These are phyloP conservation scores for Didymella arachidicola DNA, from an alignment of 2,329 filamentous ascomycete genomes.

Conservation along the genomic window DNA sequence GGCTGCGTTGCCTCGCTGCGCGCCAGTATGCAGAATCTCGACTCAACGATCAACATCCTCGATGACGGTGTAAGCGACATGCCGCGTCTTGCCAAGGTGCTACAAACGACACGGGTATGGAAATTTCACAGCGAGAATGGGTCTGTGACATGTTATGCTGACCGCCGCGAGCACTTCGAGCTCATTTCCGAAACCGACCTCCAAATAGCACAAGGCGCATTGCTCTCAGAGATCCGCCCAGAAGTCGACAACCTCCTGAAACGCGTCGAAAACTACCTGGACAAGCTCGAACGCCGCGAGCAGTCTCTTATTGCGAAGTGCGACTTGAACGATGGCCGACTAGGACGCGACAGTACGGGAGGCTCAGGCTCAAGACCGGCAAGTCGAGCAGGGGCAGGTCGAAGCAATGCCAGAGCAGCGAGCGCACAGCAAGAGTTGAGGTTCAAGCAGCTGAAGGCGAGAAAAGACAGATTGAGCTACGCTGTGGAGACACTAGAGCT, in stretches of 20 bases:
- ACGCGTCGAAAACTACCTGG: slow-evolving; percentile 82
- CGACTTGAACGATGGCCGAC: slow-evolving; percentile 80
- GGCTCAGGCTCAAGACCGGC: slow-evolving; percentile 35
- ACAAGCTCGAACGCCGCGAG: slow-evolving; percentile 82
- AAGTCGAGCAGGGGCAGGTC: slow-evolving; percentile 33
- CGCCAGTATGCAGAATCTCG: slow-evolving; percentile 67
- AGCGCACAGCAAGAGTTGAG: slow-evolving; percentile 62
- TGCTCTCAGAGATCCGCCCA: slow-evolving; percentile 89
- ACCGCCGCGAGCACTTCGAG: slow-evolving; percentile 77
- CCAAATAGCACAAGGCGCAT: slow-evolving; percentile 79
- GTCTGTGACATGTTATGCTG: neutral
- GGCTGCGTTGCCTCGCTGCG: slow-evolving; percentile 68
- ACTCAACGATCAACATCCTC: slow-evolving; percentile 69
- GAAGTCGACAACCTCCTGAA: slow-evolving; percentile 80
- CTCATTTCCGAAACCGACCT: slow-evolving; percentile 86
- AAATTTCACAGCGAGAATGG: neutral
- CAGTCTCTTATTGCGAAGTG: slow-evolving; percentile 82
- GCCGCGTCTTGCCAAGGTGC: slow-evolving; percentile 67
- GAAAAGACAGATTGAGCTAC: slow-evolving; percentile 86
- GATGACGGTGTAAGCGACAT: slow-evolving; percentile 70
- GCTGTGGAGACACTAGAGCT: slow-evolving; percentile 85
- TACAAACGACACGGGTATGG: slow-evolving; percentile 68
- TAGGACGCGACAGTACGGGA: slow-evolving; percentile 53
- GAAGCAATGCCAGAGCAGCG: slow-evolving; percentile 42
- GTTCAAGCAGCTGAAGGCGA: slow-evolving; percentile 75